Conservation (phyloP, 2,329 filamentous ascomycete genomes). For the Arthrobotrys entomopaga region DNA sequence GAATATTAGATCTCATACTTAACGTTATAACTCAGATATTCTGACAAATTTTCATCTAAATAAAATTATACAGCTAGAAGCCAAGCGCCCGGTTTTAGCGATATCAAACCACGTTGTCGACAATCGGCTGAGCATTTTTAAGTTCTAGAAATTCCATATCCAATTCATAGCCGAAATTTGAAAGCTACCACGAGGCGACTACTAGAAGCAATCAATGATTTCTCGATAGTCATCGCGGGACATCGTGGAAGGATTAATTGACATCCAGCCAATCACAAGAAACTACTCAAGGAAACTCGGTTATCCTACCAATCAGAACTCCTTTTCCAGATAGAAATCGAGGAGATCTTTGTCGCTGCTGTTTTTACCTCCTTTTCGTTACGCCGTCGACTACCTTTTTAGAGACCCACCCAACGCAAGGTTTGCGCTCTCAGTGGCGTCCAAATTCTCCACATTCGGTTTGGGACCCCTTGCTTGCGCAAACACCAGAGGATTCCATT, state of each 20-base stretch:
- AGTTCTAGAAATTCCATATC: slow-evolving; percentile 3
- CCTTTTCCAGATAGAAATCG: neutral
- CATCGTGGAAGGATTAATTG: neutral
- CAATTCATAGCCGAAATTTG: slow-evolving; percentile 7
- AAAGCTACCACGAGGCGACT: neutral
- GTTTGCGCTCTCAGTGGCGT: slow-evolving; percentile 36
- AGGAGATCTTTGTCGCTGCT: neutral
- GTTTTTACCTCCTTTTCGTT: neutral
- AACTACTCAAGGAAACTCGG: neutral
- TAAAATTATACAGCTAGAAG: slow-evolving; percentile 9
- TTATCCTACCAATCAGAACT: neutral
- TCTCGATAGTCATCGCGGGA: neutral
- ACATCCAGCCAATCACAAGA: neutral
- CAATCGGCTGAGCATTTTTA: neutral
- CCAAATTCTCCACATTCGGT: slow-evolving; percentile 28
- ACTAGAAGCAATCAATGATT: neutral
- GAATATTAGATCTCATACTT: slow-evolving; percentile 2
- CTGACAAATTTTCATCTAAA: neutral
- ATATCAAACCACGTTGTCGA: slow-evolving; percentile 5
- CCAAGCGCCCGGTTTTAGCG: neutral
- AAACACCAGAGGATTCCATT: slow-evolving; percentile 39
- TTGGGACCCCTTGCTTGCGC: slow-evolving; percentile 32
- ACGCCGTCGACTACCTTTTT: slow-evolving; percentile 28
- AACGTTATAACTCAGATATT: too few relatives aligned
- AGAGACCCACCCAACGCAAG: slow-evolving; percentile 2